Conservation (phyloP, 1,284 basidiomycete genomes). For the Coniophora puteana region DNA sequence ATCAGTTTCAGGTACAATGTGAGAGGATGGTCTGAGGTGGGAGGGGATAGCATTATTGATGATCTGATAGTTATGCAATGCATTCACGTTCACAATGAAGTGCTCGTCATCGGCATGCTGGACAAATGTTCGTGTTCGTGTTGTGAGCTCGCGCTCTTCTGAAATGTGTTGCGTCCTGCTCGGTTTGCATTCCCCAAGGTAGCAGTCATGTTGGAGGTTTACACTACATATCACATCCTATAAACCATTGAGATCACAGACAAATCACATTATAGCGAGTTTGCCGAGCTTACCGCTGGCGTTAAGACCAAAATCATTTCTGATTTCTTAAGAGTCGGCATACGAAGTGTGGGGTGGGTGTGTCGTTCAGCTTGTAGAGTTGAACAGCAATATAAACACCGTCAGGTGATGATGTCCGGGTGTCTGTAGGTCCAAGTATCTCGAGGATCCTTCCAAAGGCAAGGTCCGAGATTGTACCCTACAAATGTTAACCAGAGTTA, state of each 20-base stretch:
- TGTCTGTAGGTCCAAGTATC: not conserved
- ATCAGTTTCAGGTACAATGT: not conserved
- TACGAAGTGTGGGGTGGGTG: not conserved
- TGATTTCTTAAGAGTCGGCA: not conserved
- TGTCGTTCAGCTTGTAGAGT: not conserved
- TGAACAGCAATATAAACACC: slow-evolving; percentile 2
- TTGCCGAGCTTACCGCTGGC: not conserved
- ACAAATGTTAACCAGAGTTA: too few relatives aligned
- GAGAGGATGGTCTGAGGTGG: not conserved
- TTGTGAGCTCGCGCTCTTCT: not conserved
- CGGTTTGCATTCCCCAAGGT: not conserved
- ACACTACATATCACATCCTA: slow-evolving; percentile 3
- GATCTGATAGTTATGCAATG: not conserved
- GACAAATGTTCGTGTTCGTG: not conserved
- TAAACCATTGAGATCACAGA: not conserved
- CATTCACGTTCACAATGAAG: not conserved
- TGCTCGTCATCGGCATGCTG: not conserved
- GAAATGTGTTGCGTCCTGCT: not conserved
- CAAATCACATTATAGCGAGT: not conserved
- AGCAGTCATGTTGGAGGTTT: slow-evolving; percentile 5
- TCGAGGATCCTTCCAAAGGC: not conserved
- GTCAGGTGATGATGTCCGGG: not conserved
- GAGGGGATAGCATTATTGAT: not conserved
- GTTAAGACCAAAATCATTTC: not conserved
- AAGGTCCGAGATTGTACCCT: not conserved